Base-by-base conservation (phyloP, 805 yeast species). In the Sugiyamaella chiloensis region DNA sequence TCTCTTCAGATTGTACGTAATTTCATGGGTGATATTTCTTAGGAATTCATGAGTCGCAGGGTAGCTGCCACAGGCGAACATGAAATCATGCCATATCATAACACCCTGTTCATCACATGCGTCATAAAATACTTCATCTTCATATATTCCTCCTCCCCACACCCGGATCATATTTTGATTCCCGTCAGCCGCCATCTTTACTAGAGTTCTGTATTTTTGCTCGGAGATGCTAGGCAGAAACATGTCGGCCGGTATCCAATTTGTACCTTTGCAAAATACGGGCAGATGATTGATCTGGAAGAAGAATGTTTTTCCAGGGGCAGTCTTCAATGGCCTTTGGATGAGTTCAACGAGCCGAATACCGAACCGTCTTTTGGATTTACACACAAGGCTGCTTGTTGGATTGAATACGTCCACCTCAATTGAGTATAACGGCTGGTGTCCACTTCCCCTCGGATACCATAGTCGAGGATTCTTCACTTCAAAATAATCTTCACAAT, bases 31-130 rank as follows among this genome's bases (percentile, higher is more conserved):
- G 2, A 76, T 74, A 31, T 52, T 57, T 2, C 54, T 55, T 12
- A 67, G 54, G 51, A 71, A 74, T 5, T 56, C 59, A 1, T 53
- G 55, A 50, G 70, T 62, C 2, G 67, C 72, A 2, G 80, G 80
- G 49, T 76, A 76, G 32, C 68, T 72, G 1, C 78, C 80, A 62
- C 80, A 76, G 1, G 76, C 79, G 63, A 76, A 76, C 77, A 74
- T 70, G 55, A 76, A 73, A 55, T 76, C 81, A 40, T 75, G 79
- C 78, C 79, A 76, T 4, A 76, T 71, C 51, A 76, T 30, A 7
- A 76, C 46, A 2, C 77, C 76, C 4, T 63, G 48, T n/a, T 63
- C 44, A 50, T 73, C 78, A 57, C 78, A 73, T 44, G 64, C 66
- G 8, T 62, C 60, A 53, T 73, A 74, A 48, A 74, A 70, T 2